phyloP scores from a whole-genome alignment of 257 asterid genomes.

The Nicotiana paniculata region DNA sequence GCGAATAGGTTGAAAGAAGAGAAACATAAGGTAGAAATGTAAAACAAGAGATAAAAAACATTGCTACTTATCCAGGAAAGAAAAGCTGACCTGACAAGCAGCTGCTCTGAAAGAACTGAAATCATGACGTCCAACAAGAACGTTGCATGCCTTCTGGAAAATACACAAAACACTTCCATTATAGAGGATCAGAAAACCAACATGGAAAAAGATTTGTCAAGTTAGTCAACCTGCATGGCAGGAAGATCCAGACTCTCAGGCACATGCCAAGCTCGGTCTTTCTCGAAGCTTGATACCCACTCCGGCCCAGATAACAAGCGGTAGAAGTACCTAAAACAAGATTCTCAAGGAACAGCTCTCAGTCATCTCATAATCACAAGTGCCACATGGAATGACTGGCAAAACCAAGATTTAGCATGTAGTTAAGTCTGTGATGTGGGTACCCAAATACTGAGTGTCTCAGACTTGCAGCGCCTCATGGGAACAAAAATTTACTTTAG shows the following conservation, averaged over 20 bases:
- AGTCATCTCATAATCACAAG: background rate
- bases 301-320: conserved; percentile 62
- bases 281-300: conserved; percentile 62
- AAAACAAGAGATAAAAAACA: background rate
- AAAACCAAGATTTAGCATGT: background rate
- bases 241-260: conserved; percentile 63
- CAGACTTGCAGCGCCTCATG: background rate
- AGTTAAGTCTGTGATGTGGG: background rate
- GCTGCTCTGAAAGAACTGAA: conserved; percentile 93
- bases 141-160: conserved; percentile 76
- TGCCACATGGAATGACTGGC: background rate
- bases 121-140: conserved; percentile 81
- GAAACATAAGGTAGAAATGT: background rate
- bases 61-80: background rate
- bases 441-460: background rate
- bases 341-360: conserved; percentile 3
- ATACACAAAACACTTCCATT: conserved; percentile 1
- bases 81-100: conserved; percentile 64
- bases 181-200: background rate
- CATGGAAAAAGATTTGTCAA: background rate
- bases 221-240: conserved; percentile 66
- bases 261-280: conserved; percentile 89
- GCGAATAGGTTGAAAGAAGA: background rate
- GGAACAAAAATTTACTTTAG: background rate
- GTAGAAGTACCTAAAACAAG: conserved; percentile 67